Percentiles rank a stretch among this genome's conserved stretches.
These are phyloP conservation scores for Phytopythium chamaehyphon DNA, from an alignment of 352 stramenopile species.

Conservation along the genomic window DNA sequence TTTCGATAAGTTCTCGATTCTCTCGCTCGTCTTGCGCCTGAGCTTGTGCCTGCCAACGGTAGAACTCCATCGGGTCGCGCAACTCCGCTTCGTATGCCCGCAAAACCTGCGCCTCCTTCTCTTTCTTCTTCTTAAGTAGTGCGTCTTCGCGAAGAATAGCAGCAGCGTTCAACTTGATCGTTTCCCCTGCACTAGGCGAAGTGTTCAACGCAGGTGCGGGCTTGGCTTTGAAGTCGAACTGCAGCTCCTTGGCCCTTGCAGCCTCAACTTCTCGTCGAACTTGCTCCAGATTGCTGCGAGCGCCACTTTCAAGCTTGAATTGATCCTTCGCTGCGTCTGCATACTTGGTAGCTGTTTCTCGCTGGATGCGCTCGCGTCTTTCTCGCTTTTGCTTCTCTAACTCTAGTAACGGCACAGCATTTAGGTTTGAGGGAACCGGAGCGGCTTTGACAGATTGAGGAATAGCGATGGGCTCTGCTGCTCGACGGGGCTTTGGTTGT, in stretches of 20 bases:
- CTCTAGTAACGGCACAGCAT: slow-evolving; percentile 35
- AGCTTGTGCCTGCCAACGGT: slow-evolving; percentile 88
- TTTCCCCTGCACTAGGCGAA: slow-evolving; percentile 11
- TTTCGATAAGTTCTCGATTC: slow-evolving; percentile 66
- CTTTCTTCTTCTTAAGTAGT: slow-evolving; percentile 90
- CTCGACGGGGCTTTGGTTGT: slow-evolving; percentile 62
- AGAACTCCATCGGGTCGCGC: slow-evolving; percentile 89
- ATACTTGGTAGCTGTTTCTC: slow-evolving; percentile 72
- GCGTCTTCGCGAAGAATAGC: slow-evolving; percentile 91
- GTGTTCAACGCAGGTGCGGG: slow-evolving; percentile 39
- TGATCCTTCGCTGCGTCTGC: slow-evolving; percentile 50
- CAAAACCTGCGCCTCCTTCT: slow-evolving; percentile 83
- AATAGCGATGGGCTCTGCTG: slow-evolving; percentile 77
- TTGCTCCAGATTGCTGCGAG: slow-evolving; percentile 68
- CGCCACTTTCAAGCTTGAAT: slow-evolving; percentile 76
- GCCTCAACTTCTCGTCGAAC: slow-evolving; percentile 69
- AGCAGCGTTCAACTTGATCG: slow-evolving; percentile 85
- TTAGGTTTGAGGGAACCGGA: slow-evolving; percentile 59
- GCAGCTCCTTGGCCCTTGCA: slow-evolving; percentile 41
- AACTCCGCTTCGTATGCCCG: slow-evolving; percentile 88
- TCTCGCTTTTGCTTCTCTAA: slow-evolving; percentile 61
- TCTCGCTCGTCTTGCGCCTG: slow-evolving; percentile 72
- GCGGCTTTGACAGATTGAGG: slow-evolving; percentile 69
- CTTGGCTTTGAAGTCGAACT: slow-evolving; percentile 79
- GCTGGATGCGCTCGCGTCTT: slow-evolving; percentile 47